These are phyloP conservation scores for Tulasnella calospora DNA, from an alignment of 768 basidiomycete species.

Conservation along the genomic window DNA sequence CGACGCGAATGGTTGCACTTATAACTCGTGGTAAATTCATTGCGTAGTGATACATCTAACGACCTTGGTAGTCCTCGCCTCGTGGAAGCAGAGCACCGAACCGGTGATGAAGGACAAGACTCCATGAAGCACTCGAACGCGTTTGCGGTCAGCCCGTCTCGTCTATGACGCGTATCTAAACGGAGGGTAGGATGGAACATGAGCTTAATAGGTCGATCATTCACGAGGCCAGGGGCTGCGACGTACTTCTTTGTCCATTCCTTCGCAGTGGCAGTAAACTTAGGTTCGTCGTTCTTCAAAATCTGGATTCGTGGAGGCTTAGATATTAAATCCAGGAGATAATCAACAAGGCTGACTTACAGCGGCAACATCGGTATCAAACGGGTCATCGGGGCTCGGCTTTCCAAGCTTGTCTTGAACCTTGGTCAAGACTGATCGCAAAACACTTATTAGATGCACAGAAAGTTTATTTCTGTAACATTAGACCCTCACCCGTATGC, in stretches of 20 bases:
- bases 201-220: neutral
- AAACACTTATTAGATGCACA: neutral
- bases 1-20: neutral
- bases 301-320: slow-evolving; percentile 41
- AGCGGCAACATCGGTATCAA: slow-evolving; percentile 80
- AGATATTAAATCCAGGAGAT: neutral
- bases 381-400: slow-evolving; percentile 82
- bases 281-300: slow-evolving; percentile 69
- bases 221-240: neutral
- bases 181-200: neutral
- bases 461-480: neutral
- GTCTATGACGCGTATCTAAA: neutral
- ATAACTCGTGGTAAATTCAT: neutral
- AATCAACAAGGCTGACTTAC: slow-evolving; percentile 42
- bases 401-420: slow-evolving; percentile 85
- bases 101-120: neutral
- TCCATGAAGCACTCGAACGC: neutral
- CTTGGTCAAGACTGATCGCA: slow-evolving; percentile 57
- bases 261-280: slow-evolving; percentile 70
- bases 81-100: neutral
- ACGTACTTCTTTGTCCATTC: slow-evolving; percentile 80
- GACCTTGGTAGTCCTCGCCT: neutral
- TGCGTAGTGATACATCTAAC: neutral
- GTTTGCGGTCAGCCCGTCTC: neutral
- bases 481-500: slow-evolving; percentile 50